Evolutionary conservation across 2,329 filamentous ascomycete genomes (phyloP), one percentile per base, ranked within the genome.

Genomic region (Sporothrix sp.): DNA sequence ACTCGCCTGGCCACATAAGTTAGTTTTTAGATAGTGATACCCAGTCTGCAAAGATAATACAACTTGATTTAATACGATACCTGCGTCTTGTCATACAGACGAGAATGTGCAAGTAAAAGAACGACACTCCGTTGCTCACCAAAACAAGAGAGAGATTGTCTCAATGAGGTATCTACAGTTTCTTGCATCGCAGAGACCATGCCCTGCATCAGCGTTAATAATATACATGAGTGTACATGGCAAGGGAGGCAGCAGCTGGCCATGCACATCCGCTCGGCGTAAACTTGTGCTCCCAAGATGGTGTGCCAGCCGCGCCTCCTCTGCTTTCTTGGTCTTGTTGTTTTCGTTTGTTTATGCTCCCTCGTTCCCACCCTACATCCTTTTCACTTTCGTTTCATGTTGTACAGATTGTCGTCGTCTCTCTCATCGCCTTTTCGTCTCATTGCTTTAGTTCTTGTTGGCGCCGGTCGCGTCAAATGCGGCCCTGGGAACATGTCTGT

Each of bases 391-490:
- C 30, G 43, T 45, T 14, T 45, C 16, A 13, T 45, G 16, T 45
- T 45, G 43, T 45, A 45, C 43, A 45, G 25, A n/a, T 45, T 20
- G 43, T 35, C 8, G n/a, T 16, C 33, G 21, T 37, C 38, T 10
- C 18, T 14, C 21, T 10, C 7, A 11, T 21, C 13, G 7, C 18
- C 9, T 28, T 30, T 21, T 38, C 2, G 18, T 18, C 14, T 7
- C 7, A 8, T 28, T 18, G n/a, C 20, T 21, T 55, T 58, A 57
- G n/a, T 42, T 50, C 27, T 57, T 51, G 57, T 66, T 66, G 20
- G 63, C 64, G 16, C 52, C 56, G 1, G 65, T 66, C 28, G 64
- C 64, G 42, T 67, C 65, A 13, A 58, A 56, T 1, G 61, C 61
- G 48, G 56, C 54, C 52, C 56, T 60, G 3, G 63, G 62, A 32